phyloP scores from a whole-genome alignment of 495 filamentous ascomycete species.

The Xylaria palmicola region DNA sequence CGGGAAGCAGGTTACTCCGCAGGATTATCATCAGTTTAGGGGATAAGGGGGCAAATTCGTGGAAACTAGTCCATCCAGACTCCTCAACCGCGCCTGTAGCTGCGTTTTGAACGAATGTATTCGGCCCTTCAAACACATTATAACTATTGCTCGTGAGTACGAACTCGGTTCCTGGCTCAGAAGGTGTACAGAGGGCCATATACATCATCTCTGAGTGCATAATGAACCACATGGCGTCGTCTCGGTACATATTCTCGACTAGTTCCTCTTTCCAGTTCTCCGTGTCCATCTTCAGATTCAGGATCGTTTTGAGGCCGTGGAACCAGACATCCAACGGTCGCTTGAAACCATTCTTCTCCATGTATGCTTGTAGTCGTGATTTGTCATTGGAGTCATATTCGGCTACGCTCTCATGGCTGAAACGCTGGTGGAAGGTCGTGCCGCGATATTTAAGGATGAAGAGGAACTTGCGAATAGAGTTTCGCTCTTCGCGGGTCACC shows the following conservation, averaged over 20 bases:
- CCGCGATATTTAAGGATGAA: slow-evolving; percentile 55
- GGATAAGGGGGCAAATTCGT: slow-evolving; percentile 50
- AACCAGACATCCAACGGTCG: slow-evolving; percentile 54
- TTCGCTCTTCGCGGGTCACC: slow-evolving; percentile 39
- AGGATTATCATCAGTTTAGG: slow-evolving; percentile 52
- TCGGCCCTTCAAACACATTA: slow-evolving; percentile 48
- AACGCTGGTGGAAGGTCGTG: slow-evolving; percentile 32
- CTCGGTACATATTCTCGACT: slow-evolving; percentile 34
- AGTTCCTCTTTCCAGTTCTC: slow-evolving; percentile 38
- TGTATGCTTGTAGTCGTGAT: slow-evolving; percentile 39
- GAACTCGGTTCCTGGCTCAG: slow-evolving; percentile 42
- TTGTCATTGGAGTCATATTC: slow-evolving; percentile 42
- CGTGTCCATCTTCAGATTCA: slow-evolving; percentile 47
- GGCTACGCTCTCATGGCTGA: slow-evolving; percentile 33
- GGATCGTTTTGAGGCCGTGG: slow-evolving; percentile 44
- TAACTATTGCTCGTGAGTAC: slow-evolving; percentile 50
- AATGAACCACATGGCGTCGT: slow-evolving; percentile 46
- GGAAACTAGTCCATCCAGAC: slow-evolving; percentile 23
- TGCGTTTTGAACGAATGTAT: slow-evolving; percentile 13
- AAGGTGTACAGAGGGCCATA: slow-evolving; percentile 48
- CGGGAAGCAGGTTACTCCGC: slow-evolving; percentile 30
- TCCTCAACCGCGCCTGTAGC: slow-evolving; percentile 23
- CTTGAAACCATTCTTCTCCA: slow-evolving; percentile 43
- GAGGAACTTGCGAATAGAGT: slow-evolving; percentile 51
- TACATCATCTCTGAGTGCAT: slow-evolving; percentile 38